phyloP scores from a whole-genome alignment of 352 stramenopile genomes.

The Globisporangium spinosum region DNA sequence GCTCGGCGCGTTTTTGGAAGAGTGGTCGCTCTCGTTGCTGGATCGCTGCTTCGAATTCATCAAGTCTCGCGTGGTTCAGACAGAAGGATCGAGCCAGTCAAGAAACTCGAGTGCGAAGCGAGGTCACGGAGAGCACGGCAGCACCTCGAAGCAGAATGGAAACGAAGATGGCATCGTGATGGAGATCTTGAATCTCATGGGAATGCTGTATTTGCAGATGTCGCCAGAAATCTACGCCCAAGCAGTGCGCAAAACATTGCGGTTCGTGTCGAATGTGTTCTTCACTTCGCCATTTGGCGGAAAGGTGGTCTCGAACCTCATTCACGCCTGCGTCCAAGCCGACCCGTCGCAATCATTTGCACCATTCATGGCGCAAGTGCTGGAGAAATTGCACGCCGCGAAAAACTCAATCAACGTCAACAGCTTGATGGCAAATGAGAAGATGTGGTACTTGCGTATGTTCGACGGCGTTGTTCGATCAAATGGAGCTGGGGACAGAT shows the following conservation, averaged over 20 bases:
- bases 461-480: constrained; percentile 50
- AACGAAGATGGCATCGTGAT: constrained; percentile 49
- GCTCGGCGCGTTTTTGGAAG: constrained; percentile 51
- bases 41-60: constrained; percentile 69
- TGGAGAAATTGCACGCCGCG: constrained; percentile 44
- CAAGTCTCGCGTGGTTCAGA: constrained; percentile 42
- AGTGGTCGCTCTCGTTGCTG: constrained; percentile 59
- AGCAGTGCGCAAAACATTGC: constrained; percentile 47
- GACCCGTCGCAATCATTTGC: constrained; percentile 35
- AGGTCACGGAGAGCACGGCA: constrained; percentile 16
- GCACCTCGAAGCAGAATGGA: constrained; percentile 19
- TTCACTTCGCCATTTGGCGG: constrained; percentile 62
- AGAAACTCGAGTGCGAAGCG: constrained; percentile 19
- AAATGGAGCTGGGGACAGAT: constrained; percentile 25
- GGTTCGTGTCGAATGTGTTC: constrained; percentile 54
- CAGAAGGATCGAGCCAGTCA: constrained; percentile 22
- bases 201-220: constrained; percentile 58
- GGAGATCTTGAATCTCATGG: constrained; percentile 59
- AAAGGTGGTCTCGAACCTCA: constrained; percentile 50
- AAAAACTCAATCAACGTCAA: constrained; percentile 31
- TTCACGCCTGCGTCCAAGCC: constrained; percentile 47
- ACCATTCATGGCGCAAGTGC: constrained; percentile 37
- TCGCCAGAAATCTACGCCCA: constrained; percentile 56
- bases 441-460: constrained; percentile 59
- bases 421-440: constrained; percentile 55